Percentiles rank a stretch among this genome's conserved stretches.
Evolutionary conservation across 257 asterid genomes (phyloP).

Genomic region (Eucommia ulmoides): DNA sequence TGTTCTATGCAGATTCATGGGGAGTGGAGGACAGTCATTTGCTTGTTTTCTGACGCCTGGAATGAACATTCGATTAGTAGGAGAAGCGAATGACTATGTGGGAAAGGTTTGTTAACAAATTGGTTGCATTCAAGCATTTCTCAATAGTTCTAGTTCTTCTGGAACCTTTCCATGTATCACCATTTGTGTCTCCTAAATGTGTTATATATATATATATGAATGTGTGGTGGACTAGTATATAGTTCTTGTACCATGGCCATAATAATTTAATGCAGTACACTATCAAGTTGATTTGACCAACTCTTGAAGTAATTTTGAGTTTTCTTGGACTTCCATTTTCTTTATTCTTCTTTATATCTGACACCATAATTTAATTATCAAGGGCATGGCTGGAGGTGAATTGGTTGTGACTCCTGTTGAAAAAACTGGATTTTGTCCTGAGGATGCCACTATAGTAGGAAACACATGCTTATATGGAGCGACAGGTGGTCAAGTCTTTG

Average conservation of each 20-base stretch:
- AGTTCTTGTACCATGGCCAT: no score
- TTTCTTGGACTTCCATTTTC: no score
- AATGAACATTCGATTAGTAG: conserved; percentile 84
- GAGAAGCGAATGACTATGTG: conserved; percentile 96
- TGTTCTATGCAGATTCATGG: conserved; percentile 72
- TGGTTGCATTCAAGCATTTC: neutral
- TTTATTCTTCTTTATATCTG: no score
- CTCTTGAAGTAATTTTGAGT: no score
- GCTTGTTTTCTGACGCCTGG: conserved; percentile 95
- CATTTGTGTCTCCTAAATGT: no score
- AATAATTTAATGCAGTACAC: no score
- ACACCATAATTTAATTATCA: conserved; percentile 8
- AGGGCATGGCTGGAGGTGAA: conserved; percentile 99
- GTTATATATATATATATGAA: no score
- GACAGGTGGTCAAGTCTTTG: conserved; percentile 86
- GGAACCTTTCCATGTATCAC: no score
- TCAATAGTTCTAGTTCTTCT: neutral
- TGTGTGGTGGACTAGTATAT: no score
- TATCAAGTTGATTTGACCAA: no score
- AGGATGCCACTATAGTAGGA: conserved; percentile 92
- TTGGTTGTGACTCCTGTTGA: conserved; percentile 73
- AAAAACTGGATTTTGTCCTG: conserved; percentile 66
- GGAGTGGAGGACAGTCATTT: conserved; percentile 98
- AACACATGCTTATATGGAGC: conserved; percentile 97
- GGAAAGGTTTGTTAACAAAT: conserved; percentile 59